Base-by-base conservation (phyloP, 108 stramenopile genomes). In the Fistulifera pelliculosa region DNA sequence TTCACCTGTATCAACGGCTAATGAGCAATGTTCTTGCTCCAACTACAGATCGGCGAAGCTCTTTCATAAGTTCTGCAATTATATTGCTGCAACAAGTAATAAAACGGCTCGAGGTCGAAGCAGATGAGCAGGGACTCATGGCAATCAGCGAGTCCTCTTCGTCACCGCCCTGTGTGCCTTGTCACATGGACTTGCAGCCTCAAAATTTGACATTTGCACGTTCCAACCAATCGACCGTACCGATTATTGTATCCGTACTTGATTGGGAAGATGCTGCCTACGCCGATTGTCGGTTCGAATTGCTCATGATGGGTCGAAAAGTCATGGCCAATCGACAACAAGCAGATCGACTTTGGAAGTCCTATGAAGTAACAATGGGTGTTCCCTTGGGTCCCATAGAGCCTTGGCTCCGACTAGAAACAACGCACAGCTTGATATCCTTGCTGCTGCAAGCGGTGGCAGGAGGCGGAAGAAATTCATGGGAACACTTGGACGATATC, bases 171-270 rank as follows among this genome's bases (percentile, higher is more conserved):
- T 25, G 41, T 74, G 81, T 81, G 4, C 49, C 87, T 51, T 75
- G 78, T 39, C 90, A 91, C 55, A 76, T 91, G 79, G 90, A 91
- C 67, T 70, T 80, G 53, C 90, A 91, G 56, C 90, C 90, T 25
- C 90, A 91, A 64, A 91, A 91, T 56, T 48, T 91, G 0, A 62
- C 78, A 3, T 80, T 85, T 55, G 38, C 44, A 2, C 8, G 40
- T 23, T 18, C 52, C 10, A 27, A 56, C 14, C 21, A 17, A 43
- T 2, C 44, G 27, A 4, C 19, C 3, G 6, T 6, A 8, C 31
- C 31, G 16, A 39, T 21, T 16, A 41, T 51, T 51, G 18, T 40
- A 19, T 78, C 85, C 23, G 74, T 91, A 21, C 59, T 91, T 71
- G 90, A 91, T 66, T 91, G 83, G 83, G 90, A 91, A 64, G 90